A percentile compares a stretch with the other conserved stretches of the same genome.
These are phyloP conservation scores for Zymoseptoria tritici DNA, from an alignment of 2,329 filamentous ascomycete genomes.

Conservation along the genomic window DNA sequence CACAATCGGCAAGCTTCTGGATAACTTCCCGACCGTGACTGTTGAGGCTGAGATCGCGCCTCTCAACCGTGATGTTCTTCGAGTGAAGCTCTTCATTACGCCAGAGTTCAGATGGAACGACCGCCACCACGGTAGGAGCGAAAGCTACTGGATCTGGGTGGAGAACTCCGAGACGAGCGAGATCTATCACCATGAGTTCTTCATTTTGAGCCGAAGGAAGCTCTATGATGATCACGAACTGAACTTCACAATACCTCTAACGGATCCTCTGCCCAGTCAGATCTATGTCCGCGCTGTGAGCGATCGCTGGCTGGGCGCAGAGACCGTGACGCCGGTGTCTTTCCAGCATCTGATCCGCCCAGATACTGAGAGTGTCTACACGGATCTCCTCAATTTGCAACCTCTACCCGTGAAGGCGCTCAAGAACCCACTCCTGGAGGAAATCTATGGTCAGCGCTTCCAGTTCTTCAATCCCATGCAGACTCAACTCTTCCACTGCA, in stretches of 20 bases:
- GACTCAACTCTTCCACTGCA: constrained; percentile 93
- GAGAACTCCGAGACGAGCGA: constrained; percentile 96
- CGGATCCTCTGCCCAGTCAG: constrained; percentile 86
- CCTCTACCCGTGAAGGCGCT: constrained; percentile 79
- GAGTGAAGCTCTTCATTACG: constrained; percentile 78
- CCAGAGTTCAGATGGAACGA: constrained; percentile 96
- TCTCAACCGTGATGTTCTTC: constrained; percentile 84
- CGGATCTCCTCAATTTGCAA: constrained; percentile 84
- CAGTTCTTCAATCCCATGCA: constrained; percentile 99
- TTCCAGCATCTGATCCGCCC: constrained; percentile 97
- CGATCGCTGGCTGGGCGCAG: constrained; percentile 91
- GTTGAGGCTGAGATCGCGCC: constrained; percentile 94
- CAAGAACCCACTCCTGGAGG: constrained; percentile 79
- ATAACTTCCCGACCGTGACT: constrained; percentile 85
- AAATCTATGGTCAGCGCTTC: constrained; percentile 81
- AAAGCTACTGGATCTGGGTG: constrained; percentile 98
- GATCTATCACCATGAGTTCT: constrained; percentile 96
- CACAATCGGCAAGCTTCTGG: constrained; percentile 71
- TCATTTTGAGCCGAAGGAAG: constrained; percentile 84
- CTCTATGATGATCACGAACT: constrained; percentile 94
- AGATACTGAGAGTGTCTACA: constrained; percentile 96
- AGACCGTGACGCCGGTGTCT: constrained; percentile 89
- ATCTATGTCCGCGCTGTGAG: constrained; percentile 94
- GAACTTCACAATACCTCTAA: constrained; percentile 92
- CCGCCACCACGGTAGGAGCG: constrained; percentile 82